Conservation (phyloP, 768 basidiomycete genomes). For the Ramaria sp. region DNA sequence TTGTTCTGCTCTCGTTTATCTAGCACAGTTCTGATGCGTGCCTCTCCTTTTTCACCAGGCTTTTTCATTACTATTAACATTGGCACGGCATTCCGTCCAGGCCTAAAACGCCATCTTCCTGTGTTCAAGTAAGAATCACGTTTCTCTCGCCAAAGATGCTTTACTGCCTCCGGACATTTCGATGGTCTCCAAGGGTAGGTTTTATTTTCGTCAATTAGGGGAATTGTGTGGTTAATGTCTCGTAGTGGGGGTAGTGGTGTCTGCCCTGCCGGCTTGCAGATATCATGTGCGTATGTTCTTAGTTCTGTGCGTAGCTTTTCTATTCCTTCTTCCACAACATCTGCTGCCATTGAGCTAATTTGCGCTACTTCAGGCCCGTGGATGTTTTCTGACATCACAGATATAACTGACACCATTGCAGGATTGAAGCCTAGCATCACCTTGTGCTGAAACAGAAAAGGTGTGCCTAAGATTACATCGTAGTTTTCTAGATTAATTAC, state of each 20-base stretch:
- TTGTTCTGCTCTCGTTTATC: conserved; percentile 21
- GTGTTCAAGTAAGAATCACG: conserved; percentile 19
- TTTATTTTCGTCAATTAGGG: conserved; percentile 23
- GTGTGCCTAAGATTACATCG: conserved; percentile 28
- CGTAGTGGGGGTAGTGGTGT: conserved; percentile 19
- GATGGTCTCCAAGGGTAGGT: conserved; percentile 25
- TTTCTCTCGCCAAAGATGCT: conserved; percentile 19
- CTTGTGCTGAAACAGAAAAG: conserved; percentile 3
- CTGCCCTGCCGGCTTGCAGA: conserved; percentile 13
- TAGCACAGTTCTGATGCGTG: conserved; percentile 15
- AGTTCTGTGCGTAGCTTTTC: conserved; percentile 13
- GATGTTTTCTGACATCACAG: neutral
- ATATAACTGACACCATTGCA: neutral
- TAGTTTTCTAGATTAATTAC: conserved; percentile 29
- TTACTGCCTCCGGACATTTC: conserved; percentile 25
- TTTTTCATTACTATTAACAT: conserved; percentile 25
- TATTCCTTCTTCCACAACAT: conserved; percentile 9
- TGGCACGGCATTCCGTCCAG: conserved; percentile 20
- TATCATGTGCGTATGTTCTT: conserved; percentile 11
- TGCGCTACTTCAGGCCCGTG: conserved; percentile 5
- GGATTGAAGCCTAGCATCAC: conserved; percentile 2
- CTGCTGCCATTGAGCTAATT: conserved; percentile 11
- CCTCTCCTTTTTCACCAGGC: conserved; percentile 9
- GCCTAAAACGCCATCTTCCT: conserved; percentile 22
- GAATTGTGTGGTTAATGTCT: conserved; percentile 27